These are phyloP conservation scores for Quercus cerris DNA, from an alignment of 306 rosid species.

Conservation along the genomic window DNA sequence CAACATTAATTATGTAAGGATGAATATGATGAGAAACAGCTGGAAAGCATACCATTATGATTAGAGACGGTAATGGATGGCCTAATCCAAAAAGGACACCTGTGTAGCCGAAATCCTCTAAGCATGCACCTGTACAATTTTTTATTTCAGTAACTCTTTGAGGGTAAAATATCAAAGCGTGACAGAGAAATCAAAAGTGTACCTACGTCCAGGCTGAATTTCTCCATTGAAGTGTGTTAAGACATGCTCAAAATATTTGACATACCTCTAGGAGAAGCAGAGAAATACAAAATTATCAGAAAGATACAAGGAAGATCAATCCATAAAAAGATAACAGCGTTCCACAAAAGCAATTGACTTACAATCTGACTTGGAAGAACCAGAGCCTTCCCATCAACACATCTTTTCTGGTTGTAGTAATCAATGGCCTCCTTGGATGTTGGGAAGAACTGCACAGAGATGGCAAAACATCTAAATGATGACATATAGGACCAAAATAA, in stretches of 20 bases:
- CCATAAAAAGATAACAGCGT: conserved; percentile 9
- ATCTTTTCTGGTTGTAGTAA: conserved; percentile 86
- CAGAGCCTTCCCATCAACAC: conserved; percentile 87
- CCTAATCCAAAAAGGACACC: conserved; percentile 87
- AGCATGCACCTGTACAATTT: conserved; percentile 79
- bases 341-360: conserved; percentile 28
- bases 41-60: conserved; percentile 57
- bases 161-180: conserved; percentile 1
- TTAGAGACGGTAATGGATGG: conserved; percentile 81
- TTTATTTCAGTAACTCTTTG: conserved; percentile 20
- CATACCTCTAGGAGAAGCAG: conserved; percentile 65
- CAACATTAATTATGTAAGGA: background rate
- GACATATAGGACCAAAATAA: conserved; percentile 13
- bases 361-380: conserved; percentile 95
- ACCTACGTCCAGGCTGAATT: conserved; percentile 80
- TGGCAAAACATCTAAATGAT: conserved; percentile 6
- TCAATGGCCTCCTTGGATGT: conserved; percentile 78
- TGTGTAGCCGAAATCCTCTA: conserved; percentile 89
- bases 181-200: conserved; percentile 8
- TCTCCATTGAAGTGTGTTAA: conserved; percentile 66
- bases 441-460: conserved; percentile 70
- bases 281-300: conserved; percentile 28
- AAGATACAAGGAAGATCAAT: conserved; percentile 17
- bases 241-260: conserved; percentile 71
- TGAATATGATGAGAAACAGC: background rate